Base-by-base conservation (phyloP, 345 rosid genomes). In the Kandelia obovata region DNA sequence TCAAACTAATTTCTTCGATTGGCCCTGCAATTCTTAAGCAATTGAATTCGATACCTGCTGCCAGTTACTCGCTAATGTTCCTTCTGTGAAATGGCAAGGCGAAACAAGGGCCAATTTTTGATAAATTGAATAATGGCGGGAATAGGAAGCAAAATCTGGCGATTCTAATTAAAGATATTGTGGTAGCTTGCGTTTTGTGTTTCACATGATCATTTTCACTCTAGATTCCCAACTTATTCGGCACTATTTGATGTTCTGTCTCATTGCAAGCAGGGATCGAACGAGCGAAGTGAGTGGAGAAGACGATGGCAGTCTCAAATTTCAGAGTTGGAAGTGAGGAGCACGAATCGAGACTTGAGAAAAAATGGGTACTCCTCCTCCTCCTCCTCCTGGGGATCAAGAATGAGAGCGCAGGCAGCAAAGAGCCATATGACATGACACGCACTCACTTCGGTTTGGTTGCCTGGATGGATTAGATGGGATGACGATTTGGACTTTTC, bases 301-400 rank as follows among this genome's bases (percentile, higher is more conserved):
- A 20, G 43, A 5, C 63, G 28, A 27, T 74, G 78, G 82, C 21
- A 58, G 61, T 58, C 73, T 74, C 82, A 78, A 59, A 39, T 78
- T 6, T 7, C 62, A 32, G 73, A 68, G 69, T 75, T 75, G 58
- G 23, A 56, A 53, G 65, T 78, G 51, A 69, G 43, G 58, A 70
- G 72, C 28, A 31, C 7, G 37, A 47, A 70, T 4, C 49, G 30
- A 46, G 66, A 73, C 35, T 55, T 9, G 11, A 46, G 19, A 56
- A 34, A n/a, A 65, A 56, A 23, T 39, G 66, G 17, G 5, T 43
- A 67, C 63, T 78, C 82, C 1, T 67, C 71, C 63, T 78, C 82
- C 1, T 67, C 49, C 5, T 43, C 67, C 63, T 78, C 82, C 0
- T 63, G 76, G 78, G 82, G 67, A 64, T 63, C 43, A 19, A 65